Conservation (phyloP, 1,284 basidiomycete genomes). For the Melampsora americana region DNA sequence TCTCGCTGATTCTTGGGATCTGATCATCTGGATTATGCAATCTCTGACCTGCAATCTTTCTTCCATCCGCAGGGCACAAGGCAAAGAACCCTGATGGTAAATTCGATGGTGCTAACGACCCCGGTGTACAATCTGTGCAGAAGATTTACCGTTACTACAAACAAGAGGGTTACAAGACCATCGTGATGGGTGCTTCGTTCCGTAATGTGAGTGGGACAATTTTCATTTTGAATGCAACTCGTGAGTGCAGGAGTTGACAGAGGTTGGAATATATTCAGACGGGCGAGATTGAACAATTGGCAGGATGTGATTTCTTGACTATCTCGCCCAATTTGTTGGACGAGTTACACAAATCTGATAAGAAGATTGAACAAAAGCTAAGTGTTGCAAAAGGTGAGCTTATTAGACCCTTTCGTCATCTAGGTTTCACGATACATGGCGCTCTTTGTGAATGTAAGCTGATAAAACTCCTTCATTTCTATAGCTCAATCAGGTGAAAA, state of each 20-base stretch:
- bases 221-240: background rate
- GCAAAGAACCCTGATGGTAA: constrained; percentile 72
- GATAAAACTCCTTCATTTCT: background rate
- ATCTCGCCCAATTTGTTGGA: constrained; percentile 87
- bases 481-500: constrained; percentile 57
- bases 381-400: constrained; percentile 65
- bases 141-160: constrained; percentile 99
- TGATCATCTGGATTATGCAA: background rate
- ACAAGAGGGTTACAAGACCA: constrained; percentile 95
- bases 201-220: constrained; percentile 65
- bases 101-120: constrained; percentile 84
- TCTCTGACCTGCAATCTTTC: background rate
- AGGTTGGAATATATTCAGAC: background rate
- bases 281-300: constrained; percentile 90
- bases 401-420: background rate
- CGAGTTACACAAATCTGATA: constrained; percentile 75
- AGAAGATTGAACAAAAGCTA: constrained; percentile 78
- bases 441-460: too few relatives aligned
- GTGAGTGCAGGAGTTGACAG: background rate
- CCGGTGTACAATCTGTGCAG: constrained; percentile 93
- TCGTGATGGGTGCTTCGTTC: constrained; percentile 99
- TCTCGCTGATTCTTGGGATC: background rate
- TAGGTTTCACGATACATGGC: too few relatives aligned
- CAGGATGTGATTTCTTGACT: constrained; percentile 94
- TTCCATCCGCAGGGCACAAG: constrained; percentile 96